Evolutionary conservation across 2,329 filamentous ascomycete genomes (phyloP).

Genomic region (Exophiala dermatitidis): DNA sequence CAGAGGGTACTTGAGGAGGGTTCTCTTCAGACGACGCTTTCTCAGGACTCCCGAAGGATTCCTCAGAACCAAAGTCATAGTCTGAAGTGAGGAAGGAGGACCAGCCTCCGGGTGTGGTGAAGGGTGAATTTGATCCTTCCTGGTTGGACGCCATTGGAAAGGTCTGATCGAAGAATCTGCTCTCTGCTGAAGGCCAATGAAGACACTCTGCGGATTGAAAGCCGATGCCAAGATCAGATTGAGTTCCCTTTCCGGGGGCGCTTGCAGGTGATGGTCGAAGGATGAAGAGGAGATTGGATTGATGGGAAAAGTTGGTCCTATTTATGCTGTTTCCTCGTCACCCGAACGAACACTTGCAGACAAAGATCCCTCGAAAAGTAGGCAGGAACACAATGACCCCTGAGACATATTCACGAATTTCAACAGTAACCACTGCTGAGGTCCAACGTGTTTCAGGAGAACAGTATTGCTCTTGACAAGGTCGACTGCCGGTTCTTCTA

Average conservation of each 20-base stretch:
- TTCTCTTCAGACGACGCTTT: neutral
- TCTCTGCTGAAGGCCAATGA: neutral
- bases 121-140: conserved; percentile 4
- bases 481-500: too few relatives aligned
- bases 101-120: neutral
- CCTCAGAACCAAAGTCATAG: neutral
- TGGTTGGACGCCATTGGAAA: neutral
- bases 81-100: neutral
- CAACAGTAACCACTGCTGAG: too few relatives aligned
- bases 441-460: too few relatives aligned
- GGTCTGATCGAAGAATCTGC: neutral
- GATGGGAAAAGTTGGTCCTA: neutral
- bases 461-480: too few relatives aligned
- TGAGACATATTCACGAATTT: too few relatives aligned
- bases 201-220: neutral
- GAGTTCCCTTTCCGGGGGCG: neutral
- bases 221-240: neutral
- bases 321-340: neutral
- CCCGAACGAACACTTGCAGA: neutral
- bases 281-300: neutral
- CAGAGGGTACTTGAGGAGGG: neutral
- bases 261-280: neutral
- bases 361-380: neutral
- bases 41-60: neutral
- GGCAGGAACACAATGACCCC: too few relatives aligned